Evolutionary conservation across 306 rosid genomes (phyloP).

Genomic region (Erythrophleum fordii): DNA sequence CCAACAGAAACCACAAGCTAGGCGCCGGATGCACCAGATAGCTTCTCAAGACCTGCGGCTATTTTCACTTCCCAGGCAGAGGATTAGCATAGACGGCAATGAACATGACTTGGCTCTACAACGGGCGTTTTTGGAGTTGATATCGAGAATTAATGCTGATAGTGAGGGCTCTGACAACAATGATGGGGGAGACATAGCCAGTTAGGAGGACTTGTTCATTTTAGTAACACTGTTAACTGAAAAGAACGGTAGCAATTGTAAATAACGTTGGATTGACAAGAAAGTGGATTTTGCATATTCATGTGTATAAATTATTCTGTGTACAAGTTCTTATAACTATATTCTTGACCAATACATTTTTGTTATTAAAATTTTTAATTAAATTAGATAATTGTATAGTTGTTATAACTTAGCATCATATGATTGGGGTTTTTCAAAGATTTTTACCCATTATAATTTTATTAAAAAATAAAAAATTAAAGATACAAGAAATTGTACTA

Average conservation of each 20-base stretch:
- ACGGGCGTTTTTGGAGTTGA: slow-evolving; percentile 57
- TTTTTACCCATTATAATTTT: no score
- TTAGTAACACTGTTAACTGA: slow-evolving; percentile 39
- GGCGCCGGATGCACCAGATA: slow-evolving; percentile 72
- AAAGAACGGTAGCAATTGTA: slow-evolving; percentile 50
- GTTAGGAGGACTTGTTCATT: slow-evolving; percentile 57
- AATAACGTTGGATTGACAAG: slow-evolving; percentile 39
- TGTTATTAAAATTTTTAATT: no score
- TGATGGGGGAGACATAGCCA: slow-evolving; percentile 49
- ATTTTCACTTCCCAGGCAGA: slow-evolving; percentile 57
- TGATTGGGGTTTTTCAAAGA: no score
- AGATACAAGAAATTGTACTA: no score
- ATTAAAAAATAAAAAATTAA: no score
- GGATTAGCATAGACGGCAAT: slow-evolving; percentile 46
- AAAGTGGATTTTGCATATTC: slow-evolving; percentile 34
- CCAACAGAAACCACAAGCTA: slow-evolving; percentile 71
- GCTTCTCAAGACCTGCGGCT: slow-evolving; percentile 69
- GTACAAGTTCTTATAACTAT: slow-evolving; percentile 17
- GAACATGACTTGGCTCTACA: slow-evolving; percentile 47
- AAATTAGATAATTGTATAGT: no score
- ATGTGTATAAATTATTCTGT: slow-evolving; percentile 17
- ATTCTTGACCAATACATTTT: not conserved
- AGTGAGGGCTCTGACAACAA: slow-evolving; percentile 60
- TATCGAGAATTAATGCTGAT: slow-evolving; percentile 54
- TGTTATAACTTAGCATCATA: no score